A percentile compares a stretch with the other conserved stretches of the same genome.
Conservation (phyloP, 1,284 basidiomycete genomes). For the Athelia psychrophila region DNA sequence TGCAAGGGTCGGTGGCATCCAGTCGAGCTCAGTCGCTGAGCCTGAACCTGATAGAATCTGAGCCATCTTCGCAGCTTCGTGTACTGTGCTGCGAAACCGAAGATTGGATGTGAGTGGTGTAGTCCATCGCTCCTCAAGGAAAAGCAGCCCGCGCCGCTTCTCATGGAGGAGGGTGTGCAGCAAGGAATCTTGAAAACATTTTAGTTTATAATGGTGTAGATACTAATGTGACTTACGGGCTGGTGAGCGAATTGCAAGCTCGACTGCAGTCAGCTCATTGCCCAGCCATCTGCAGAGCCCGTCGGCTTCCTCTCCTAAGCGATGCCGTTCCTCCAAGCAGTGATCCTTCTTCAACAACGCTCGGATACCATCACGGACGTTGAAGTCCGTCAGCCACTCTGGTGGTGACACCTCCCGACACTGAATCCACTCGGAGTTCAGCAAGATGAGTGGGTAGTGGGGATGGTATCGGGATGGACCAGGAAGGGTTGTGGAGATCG, state of each 20-base stretch:
- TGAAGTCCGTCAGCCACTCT: slow-evolving; percentile 30
- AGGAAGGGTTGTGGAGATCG: slow-evolving; percentile 18
- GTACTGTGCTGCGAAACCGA: too few relatives aligned
- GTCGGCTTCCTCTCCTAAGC: slow-evolving; percentile 18
- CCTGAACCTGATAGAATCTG: too few relatives aligned
- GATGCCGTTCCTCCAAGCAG: slow-evolving; percentile 23
- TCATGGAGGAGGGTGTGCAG: too few relatives aligned
- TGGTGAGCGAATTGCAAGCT: slow-evolving; percentile 8
- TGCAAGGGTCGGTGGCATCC: too few relatives aligned
- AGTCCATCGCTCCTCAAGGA: too few relatives aligned
- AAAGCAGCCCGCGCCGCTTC: too few relatives aligned
- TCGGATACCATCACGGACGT: slow-evolving; percentile 27
- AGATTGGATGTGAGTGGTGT: too few relatives aligned
- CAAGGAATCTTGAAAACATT: too few relatives aligned
- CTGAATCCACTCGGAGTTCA: slow-evolving; percentile 30
- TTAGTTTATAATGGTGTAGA: background rate
- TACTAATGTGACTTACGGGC: background rate
- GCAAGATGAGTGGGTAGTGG: slow-evolving; percentile 25
- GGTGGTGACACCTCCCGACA: slow-evolving; percentile 15
- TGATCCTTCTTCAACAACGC: slow-evolving; percentile 24
- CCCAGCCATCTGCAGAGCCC: slow-evolving; percentile 22
- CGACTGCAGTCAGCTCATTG: slow-evolving; percentile 10
- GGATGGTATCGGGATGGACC: slow-evolving; percentile 27
- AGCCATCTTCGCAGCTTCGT: too few relatives aligned
- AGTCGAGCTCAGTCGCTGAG: too few relatives aligned